Evolutionary conservation across 2,329 filamentous ascomycete genomes (phyloP).

Genomic region (Remersonia thermophila): DNA sequence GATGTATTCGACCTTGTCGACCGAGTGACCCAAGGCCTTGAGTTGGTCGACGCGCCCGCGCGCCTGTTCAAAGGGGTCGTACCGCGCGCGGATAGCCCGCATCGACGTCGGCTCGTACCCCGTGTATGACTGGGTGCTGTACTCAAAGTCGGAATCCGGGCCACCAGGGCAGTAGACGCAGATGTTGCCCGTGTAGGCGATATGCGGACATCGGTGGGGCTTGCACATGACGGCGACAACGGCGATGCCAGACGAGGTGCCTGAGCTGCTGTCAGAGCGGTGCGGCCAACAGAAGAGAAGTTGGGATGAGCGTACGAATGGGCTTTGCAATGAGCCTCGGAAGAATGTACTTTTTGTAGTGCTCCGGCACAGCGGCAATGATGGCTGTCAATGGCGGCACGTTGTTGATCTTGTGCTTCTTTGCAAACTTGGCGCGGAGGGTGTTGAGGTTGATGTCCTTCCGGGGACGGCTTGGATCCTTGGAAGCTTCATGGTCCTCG

Average conservation of each 20-base stretch:
- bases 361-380: conserved; percentile 95
- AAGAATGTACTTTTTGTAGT: conserved; percentile 98
- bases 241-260: conserved; percentile 90
- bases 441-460: conserved; percentile 90
- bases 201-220: conserved; percentile 92
- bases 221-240: conserved; percentile 99
- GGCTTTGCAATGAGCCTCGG: conserved; percentile 95
- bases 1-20: conserved; percentile 99
- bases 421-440: conserved; percentile 73
- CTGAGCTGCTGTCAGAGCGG: conserved; percentile 25
- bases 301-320: conserved; percentile 56
- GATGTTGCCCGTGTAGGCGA: conserved; percentile 96
- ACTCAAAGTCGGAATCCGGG: conserved; percentile 96
- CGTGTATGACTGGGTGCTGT: conserved; percentile 97
- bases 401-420: conserved; percentile 80
- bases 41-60: conserved; percentile 93
- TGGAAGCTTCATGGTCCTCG: conserved; percentile 78
- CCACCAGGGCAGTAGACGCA: conserved; percentile 98
- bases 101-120: conserved; percentile 98
- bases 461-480: conserved; percentile 57
- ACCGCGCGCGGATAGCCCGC: conserved; percentile 91
- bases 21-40: conserved; percentile 86
- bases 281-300: no score
- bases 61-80: conserved; percentile 96
- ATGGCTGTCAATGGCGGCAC: conserved; percentile 92